Evolutionary conservation across 441 rosid genomes (phyloP).

Genomic region (Manihot esculenta): DNA sequence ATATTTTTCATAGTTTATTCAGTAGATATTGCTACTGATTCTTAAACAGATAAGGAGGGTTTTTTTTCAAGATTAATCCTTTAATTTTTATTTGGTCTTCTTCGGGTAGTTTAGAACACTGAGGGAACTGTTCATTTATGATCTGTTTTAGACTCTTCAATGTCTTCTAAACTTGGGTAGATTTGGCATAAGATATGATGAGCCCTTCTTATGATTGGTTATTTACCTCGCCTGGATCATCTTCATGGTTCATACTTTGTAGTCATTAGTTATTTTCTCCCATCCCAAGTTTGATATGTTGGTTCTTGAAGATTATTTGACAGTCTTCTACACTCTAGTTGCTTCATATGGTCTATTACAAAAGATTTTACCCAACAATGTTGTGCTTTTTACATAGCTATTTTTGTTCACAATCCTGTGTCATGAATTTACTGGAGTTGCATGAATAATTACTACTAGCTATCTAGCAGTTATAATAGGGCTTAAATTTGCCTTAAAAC

Average conservation of each 20-base stretch:
- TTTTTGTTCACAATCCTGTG: not conserved
- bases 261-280: not conserved
- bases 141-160: too few species aligned
- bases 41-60: not conserved
- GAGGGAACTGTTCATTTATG: not conserved
- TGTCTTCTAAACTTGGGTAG: not conserved
- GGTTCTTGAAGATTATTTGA: too few species aligned
- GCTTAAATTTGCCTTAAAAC: not conserved
- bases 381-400: too few species aligned
- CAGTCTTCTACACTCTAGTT: too few species aligned
- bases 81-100: too few species aligned
- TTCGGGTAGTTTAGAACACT: not conserved
- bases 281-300: too few species aligned
- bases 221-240: not conserved
- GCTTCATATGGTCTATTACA: too few species aligned
- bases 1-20: not conserved
- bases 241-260: not conserved
- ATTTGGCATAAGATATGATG: not conserved
- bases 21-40: not conserved
- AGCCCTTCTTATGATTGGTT: not conserved
- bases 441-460: not conserved
- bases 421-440: not conserved
- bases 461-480: not conserved
- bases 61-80: not conserved
- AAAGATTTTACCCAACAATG: too few species aligned